These are phyloP conservation scores for Lactarius sp. DNA, from an alignment of 768 basidiomycete species.

Conservation along the genomic window DNA sequence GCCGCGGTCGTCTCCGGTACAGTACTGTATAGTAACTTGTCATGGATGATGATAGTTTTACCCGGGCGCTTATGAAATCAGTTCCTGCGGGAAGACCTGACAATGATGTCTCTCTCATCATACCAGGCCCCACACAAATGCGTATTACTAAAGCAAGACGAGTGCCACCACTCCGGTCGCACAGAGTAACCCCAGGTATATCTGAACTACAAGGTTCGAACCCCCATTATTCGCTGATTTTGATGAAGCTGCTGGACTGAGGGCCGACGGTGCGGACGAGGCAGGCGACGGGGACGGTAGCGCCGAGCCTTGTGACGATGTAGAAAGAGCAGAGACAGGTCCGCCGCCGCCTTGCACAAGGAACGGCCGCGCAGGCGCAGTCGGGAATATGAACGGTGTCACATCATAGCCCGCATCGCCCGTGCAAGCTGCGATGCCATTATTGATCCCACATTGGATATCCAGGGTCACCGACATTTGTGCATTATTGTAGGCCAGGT, in stretches of 20 bases:
- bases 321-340: background rate
- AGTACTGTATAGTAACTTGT: too few species aligned
- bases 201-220: background rate
- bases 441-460: conserved; percentile 7
- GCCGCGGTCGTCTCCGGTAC: too few species aligned
- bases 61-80: too few species aligned
- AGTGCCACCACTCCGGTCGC: background rate
- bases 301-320: background rate
- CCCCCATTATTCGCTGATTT: background rate
- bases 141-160: background rate
- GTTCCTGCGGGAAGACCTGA: too few species aligned
- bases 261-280: background rate
- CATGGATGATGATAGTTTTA: too few species aligned
- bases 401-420: background rate
- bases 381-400: background rate
- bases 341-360: conserved; percentile 14
- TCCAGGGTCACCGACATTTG: background rate
- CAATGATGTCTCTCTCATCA: background rate
- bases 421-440: conserved; percentile 6
- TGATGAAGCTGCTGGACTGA: background rate
- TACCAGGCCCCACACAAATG: background rate
- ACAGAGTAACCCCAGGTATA: background rate
- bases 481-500: conserved; percentile 1
- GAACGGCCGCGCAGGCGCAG: background rate
- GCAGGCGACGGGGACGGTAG: background rate